Evolutionary conservation across 768 basidiomycete species (phyloP).

Genomic region (Lactarius deliciosus): DNA sequence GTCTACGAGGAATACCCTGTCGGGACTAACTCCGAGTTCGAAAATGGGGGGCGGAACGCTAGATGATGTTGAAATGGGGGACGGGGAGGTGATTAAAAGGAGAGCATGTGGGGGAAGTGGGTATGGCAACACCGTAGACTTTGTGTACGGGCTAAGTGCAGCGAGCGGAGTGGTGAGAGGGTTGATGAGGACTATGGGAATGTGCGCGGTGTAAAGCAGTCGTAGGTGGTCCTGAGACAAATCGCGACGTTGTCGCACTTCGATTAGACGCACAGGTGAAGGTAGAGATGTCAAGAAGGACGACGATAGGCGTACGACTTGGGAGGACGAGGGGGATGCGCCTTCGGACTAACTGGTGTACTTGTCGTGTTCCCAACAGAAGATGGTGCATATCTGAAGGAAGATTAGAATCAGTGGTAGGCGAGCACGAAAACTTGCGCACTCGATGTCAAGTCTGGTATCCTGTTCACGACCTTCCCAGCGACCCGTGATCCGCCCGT

Average conservation of each 20-base stretch:
- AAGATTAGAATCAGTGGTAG: background rate
- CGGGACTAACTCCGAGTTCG: conserved; percentile 14
- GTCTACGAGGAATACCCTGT: conserved; percentile 51
- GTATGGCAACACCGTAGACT: conserved; percentile 28
- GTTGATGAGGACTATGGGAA: conserved; percentile 64
- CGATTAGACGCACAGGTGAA: conserved; percentile 31
- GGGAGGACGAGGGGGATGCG: background rate
- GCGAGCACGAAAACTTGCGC: background rate
- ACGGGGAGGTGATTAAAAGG: conserved; percentile 34
- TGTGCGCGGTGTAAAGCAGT: conserved; percentile 46
- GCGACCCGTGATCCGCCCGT: conserved; percentile 46
- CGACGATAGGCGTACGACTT: conserved; percentile 14
- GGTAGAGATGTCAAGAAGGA: conserved; percentile 24
- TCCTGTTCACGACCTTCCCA: conserved; percentile 41
- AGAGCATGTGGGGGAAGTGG: conserved; percentile 35
- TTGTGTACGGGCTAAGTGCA: conserved; percentile 33
- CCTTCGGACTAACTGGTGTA: background rate
- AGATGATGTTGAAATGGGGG: conserved; percentile 26
- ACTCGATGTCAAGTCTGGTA: conserved; percentile 27
- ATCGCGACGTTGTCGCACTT: conserved; percentile 28
- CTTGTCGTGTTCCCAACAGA: background rate
- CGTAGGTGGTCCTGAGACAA: conserved; percentile 22
- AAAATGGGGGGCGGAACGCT: conserved; percentile 35
- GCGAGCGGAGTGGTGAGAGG: conserved; percentile 53
- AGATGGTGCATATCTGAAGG: conserved; percentile 3